These are phyloP conservation scores for Magnusiomyces suaveolens DNA, from an alignment of 1,139 yeast genomes.

Conservation along the genomic window DNA sequence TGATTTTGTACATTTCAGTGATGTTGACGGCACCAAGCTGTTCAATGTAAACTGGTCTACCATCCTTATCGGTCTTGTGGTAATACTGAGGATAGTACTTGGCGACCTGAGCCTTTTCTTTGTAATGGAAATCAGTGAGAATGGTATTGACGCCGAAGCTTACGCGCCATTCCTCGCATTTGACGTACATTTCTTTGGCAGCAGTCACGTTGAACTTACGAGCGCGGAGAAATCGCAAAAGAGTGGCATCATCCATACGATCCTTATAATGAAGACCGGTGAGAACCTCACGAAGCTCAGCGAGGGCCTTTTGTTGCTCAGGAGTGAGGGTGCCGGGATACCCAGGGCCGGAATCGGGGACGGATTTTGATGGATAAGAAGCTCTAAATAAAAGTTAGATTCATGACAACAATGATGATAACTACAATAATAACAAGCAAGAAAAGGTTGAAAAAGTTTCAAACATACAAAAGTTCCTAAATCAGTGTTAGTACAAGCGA, in stretches of 20 bases:
- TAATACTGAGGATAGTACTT: conserved; percentile 90
- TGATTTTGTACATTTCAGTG: conserved; percentile 83
- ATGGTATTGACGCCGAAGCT: conserved; percentile 82
- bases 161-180: conserved; percentile 87
- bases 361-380: conserved; percentile 56
- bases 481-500: not conserved
- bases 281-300: conserved; percentile 49
- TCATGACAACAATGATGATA: not conserved
- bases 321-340: conserved; percentile 71
- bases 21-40: conserved; percentile 87
- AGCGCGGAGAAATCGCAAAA: conserved; percentile 86
- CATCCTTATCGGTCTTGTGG: conserved; percentile 93
- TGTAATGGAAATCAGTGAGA: conserved; percentile 75
- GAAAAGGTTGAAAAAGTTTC: not conserved
- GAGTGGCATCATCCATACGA: conserved; percentile 81
- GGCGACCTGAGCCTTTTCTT: conserved; percentile 84
- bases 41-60: conserved; percentile 91
- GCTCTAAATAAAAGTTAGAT: conserved; percentile 17
- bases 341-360: conserved; percentile 60
- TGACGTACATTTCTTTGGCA: conserved; percentile 72
- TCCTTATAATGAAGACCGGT: conserved; percentile 55
- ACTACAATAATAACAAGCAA: not conserved
- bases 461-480: conserved; percentile 12
- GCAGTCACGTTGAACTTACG: conserved; percentile 80
- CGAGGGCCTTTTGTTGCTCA: conserved; percentile 53